These are phyloP conservation scores for Saturnispora serradocipensis DNA, from an alignment of 805 yeast species.

Conservation along the genomic window DNA sequence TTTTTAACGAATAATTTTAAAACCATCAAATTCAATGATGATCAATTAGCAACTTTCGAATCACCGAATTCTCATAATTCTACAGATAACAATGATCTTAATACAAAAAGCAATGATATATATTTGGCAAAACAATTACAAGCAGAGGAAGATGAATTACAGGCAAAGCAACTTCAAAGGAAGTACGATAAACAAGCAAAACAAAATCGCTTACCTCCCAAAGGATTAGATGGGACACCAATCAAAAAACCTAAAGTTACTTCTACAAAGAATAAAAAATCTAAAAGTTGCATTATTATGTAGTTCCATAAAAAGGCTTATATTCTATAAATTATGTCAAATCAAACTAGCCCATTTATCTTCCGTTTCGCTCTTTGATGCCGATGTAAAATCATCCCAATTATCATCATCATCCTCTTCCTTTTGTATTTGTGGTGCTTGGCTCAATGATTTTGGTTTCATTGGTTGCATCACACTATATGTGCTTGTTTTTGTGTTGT, in stretches of 20 bases:
- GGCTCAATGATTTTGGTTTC: constrained; percentile 1
- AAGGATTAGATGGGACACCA: background rate
- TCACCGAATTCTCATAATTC: background rate
- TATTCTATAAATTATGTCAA: background rate
- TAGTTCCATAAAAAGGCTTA: background rate
- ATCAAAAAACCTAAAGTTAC: background rate
- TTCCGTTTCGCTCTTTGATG: background rate
- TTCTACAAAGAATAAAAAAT: background rate
- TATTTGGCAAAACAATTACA: constrained; percentile 26
- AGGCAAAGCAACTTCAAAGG: constrained; percentile 23
- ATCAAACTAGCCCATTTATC: constrained; percentile 13
- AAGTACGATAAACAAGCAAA: constrained; percentile 10
- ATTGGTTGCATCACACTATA: constrained; percentile 10
- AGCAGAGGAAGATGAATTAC: constrained; percentile 25
- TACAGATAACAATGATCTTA: constrained; percentile 10
- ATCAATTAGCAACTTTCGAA: constrained; percentile 6
- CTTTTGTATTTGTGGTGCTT: background rate
- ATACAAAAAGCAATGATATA: constrained; percentile 20
- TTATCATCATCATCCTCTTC: constrained; percentile 8
- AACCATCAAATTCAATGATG: background rate
- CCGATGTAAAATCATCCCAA: constrained; percentile 12
- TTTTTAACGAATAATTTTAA: constrained; percentile 35
- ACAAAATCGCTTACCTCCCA: background rate
- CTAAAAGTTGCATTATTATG: constrained; percentile 4
- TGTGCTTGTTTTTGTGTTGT: background rate